phyloP scores from a whole-genome alignment of 148 eudicot species.

The Camellia sinensis region DNA sequence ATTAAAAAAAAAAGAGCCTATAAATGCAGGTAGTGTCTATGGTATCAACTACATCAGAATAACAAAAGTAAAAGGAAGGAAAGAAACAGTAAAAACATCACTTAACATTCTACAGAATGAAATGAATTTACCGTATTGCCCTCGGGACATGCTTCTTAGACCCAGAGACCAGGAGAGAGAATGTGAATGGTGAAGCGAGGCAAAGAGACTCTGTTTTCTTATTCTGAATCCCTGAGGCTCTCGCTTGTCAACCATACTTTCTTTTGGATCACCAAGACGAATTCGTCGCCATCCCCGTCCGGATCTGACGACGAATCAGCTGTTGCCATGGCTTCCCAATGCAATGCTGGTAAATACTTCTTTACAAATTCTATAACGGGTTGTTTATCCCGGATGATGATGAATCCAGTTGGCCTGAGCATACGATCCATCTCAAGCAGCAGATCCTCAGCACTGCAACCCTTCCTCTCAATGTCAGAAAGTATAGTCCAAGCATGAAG shows the following conservation, averaged over 20 bases:
- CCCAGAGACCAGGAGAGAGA: slow-evolving; percentile 22
- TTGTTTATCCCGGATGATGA: slow-evolving; percentile 74
- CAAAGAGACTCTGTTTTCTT: slow-evolving; percentile 10
- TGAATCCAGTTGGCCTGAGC: slow-evolving; percentile 87
- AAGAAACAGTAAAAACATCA: slow-evolving; percentile 12
- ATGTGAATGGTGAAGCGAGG: background rate
- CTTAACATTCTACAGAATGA: slow-evolving; percentile 25
- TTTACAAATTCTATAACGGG: slow-evolving; percentile 65
- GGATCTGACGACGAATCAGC: slow-evolving; percentile 54
- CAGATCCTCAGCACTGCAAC: slow-evolving; percentile 90
- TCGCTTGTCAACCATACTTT: slow-evolving; percentile 75
- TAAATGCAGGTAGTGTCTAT: slow-evolving; percentile 32
- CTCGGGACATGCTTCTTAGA: slow-evolving; percentile 18
- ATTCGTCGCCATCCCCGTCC: slow-evolving; percentile 65
- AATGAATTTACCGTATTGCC: slow-evolving; percentile 18
- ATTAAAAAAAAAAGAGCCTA: slow-evolving; percentile 21
- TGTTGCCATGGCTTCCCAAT: slow-evolving; percentile 81
- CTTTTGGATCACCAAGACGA: slow-evolving; percentile 70
- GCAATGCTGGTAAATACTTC: slow-evolving; percentile 74
- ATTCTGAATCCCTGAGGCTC: slow-evolving; percentile 62
- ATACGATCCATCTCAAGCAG: slow-evolving; percentile 91
- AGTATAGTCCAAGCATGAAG: slow-evolving; percentile 94
- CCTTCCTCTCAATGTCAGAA: slow-evolving; percentile 79
- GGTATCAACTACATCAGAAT: slow-evolving; percentile 28
- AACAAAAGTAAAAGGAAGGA: slow-evolving; percentile 12